Conservation (phyloP, 2,329 filamentous ascomycete genomes). For the Fragosphaeria purpurea region DNA sequence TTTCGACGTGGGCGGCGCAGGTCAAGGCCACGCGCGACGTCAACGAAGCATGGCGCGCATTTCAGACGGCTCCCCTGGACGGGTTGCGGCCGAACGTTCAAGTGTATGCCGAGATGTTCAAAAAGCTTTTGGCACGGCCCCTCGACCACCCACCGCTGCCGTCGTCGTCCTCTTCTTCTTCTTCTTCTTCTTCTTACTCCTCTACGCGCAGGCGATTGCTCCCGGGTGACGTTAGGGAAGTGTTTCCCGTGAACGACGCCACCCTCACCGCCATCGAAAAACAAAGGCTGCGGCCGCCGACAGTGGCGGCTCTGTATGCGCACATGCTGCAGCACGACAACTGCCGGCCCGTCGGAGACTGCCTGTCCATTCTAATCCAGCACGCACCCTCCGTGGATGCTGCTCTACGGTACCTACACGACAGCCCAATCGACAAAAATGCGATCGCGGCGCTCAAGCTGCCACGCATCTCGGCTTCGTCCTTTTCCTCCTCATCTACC, state of each 20-base stretch:
- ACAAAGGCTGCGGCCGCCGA: conserved; percentile 51
- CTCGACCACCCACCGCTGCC: conserved; percentile 11
- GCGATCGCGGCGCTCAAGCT: conserved; percentile 7
- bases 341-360: conserved; percentile 37
- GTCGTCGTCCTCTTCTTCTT: too few relatives aligned
- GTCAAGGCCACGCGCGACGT: conserved; percentile 50
- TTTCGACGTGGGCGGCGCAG: conserved; percentile 41
- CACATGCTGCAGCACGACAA: conserved; percentile 41
- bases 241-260: conserved; percentile 41
- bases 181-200: background rate
- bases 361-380: conserved; percentile 45
- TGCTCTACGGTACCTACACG: conserved; percentile 39
- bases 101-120: conserved; percentile 52
- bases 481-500: background rate
- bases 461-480: background rate
- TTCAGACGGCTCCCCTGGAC: conserved; percentile 27
- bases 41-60: conserved; percentile 49
- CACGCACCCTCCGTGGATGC: conserved; percentile 37
- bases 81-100: conserved; percentile 25
- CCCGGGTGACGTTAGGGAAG: conserved; percentile 52
- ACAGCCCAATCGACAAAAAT: conserved; percentile 26
- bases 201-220: conserved; percentile 18
- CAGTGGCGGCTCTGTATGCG: conserved; percentile 45
- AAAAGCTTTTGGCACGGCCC: conserved; percentile 37
- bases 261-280: conserved; percentile 57